Base-by-base conservation (phyloP, 2,329 filamentous ascomycete species). In the Calonectria fujianensis region DNA sequence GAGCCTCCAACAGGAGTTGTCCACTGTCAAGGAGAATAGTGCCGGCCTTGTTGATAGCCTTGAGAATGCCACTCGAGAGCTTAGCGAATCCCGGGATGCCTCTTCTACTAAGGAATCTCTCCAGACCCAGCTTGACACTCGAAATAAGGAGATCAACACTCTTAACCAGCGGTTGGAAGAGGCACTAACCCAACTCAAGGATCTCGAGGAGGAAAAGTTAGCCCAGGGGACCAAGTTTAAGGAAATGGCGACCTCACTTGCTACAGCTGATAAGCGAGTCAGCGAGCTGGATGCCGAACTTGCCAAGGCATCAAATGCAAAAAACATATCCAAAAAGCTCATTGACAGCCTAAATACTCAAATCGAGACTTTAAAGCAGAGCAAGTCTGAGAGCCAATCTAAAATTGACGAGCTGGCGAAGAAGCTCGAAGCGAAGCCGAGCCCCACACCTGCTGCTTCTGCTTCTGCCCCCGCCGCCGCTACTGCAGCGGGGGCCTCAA, bases 21-120 rank as follows among this genome's bases (percentile, higher is more conserved):
- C 91, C 2, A 90, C 92, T 16, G 92, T 93, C 13, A 92, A 94
- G 78, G 94, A 97, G 80, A 94, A 93, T 54, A 92, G 91, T 51
- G 86, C 91, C 74, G 89, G 90, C n/a, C 89, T 95, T 80, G 90
- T 91, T 1, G 87, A 91, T 80, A 94, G 89, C 72, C 85, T 96
- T 2, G 94, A 96, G 82, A 90, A 90, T 66, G 90, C 93, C 0
- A 93, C 92, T 2, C 87, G 90, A 16, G 92, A 95, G 79, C 85
- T 95, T 9, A 89, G 78, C 73, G 87, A 89, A 74, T 84, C 84
- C 27, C 87, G 85, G 11, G 87, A 89, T 65, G 82, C 84, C 13
- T 80, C 81, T 20, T 83, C 84, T 3, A 82, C 83, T 1, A 84
- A 87, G 45, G 86, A 87, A 5, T 87, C 88, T 7, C 80, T 91